Evolutionary conservation across 805 yeast genomes (phyloP).

Genomic region (Candida piceae): DNA sequence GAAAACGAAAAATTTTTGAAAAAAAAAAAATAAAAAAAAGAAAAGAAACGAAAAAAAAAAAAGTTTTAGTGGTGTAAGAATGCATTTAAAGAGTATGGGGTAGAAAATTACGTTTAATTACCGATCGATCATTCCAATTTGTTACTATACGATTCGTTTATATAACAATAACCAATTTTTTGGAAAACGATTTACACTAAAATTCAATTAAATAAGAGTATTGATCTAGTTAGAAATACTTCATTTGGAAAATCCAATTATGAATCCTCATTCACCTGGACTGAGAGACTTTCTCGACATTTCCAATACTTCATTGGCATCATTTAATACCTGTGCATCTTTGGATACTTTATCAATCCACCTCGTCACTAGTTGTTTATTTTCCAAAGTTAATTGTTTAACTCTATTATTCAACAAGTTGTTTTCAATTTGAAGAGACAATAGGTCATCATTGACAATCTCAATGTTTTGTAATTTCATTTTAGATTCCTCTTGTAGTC

Average conservation of each 20-base stretch:
- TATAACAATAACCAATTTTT: too few relatives aligned
- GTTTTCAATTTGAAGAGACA: conserved; percentile 45
- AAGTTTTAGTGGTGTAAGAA: background rate
- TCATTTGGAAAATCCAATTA: too few relatives aligned
- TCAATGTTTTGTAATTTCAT: conserved; percentile 42
- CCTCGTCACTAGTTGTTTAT: conserved; percentile 34
- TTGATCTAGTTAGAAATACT: too few relatives aligned
- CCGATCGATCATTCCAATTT: too few relatives aligned
- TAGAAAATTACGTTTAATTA: too few relatives aligned
- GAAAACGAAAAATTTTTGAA: too few relatives aligned
- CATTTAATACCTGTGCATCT: conserved; percentile 40
- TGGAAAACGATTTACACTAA: too few relatives aligned
- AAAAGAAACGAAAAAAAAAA: background rate
- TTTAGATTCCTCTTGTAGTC: conserved; percentile 28
- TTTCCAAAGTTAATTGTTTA: conserved; percentile 31
- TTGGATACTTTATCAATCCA: conserved; percentile 40
- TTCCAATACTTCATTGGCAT: conserved; percentile 32
- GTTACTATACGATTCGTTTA: too few relatives aligned
- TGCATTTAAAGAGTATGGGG: background rate
- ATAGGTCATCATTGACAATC: conserved; percentile 44
- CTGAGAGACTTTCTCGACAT: conserved; percentile 12
- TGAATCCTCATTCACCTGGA: conserved; percentile 6
- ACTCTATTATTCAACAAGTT: conserved; percentile 36
- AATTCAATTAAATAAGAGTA: too few relatives aligned
- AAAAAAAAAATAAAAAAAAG: background rate